phyloP scores from a whole-genome alignment of 2,329 filamentous ascomycete species.

The Myriosclerotinia duriaeana region DNA sequence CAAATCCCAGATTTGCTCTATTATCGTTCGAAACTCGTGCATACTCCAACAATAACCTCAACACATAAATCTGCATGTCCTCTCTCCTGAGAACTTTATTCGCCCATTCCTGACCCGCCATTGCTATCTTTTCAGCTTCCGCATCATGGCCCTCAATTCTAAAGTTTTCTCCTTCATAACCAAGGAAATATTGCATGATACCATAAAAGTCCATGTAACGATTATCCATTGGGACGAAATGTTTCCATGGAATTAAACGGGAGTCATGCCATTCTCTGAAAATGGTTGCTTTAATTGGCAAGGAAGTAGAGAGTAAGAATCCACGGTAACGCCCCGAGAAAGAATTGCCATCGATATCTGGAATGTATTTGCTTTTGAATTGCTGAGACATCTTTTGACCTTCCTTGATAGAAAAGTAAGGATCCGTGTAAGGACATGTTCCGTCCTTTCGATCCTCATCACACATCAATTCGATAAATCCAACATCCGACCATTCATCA shows the following conservation, averaged over 20 bases:
- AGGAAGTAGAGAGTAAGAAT: conserved; percentile 65
- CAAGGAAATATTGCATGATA: conserved; percentile 73
- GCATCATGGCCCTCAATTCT: conserved; percentile 44
- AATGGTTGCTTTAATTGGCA: conserved; percentile 76
- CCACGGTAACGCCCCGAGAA: conserved; percentile 68
- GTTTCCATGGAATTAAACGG: conserved; percentile 72
- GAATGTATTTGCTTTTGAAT: conserved; percentile 65
- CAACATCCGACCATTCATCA: conserved; percentile 39
- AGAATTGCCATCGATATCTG: conserved; percentile 75
- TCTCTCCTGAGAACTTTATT: conserved; percentile 68
- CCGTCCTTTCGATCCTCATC: conserved; percentile 45
- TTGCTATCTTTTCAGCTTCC: conserved; percentile 64
- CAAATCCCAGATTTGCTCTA: conserved; percentile 41
- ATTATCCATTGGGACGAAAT: conserved; percentile 81
- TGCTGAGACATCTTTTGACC: conserved; percentile 56
- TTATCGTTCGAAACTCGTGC: conserved; percentile 42
- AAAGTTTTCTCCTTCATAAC: conserved; percentile 51
- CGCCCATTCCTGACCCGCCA: conserved; percentile 69
- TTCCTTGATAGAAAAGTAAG: conserved; percentile 46
- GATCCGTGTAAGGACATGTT: conserved; percentile 47
- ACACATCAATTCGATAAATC: conserved; percentile 47
- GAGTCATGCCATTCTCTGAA: conserved; percentile 81
- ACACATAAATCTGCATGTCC: conserved; percentile 63
- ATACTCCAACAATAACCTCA: conserved; percentile 67
- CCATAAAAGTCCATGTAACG: conserved; percentile 71